Evolutionary conservation across 2,329 filamentous ascomycete species (phyloP).

Genomic region (Alternaria sp.): DNA sequence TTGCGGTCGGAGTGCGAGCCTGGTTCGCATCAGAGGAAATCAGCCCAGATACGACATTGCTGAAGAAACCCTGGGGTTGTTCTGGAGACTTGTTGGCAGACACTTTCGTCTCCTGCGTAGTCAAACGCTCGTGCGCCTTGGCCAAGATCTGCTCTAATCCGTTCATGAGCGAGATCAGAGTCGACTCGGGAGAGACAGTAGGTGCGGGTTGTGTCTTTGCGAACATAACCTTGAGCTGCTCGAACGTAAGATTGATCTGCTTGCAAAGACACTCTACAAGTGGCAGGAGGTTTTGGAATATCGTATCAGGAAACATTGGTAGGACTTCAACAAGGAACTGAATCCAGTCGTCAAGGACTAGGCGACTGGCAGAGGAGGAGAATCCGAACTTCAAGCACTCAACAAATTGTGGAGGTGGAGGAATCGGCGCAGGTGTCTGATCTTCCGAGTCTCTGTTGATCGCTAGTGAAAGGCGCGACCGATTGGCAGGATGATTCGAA

Average conservation of each 20-base stretch:
- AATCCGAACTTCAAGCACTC: conserved; percentile 84
- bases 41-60: conserved; percentile 91
- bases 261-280: conserved; percentile 87
- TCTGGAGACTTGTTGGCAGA: conserved; percentile 78
- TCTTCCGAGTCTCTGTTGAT: conserved; percentile 39
- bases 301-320: conserved; percentile 80
- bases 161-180: conserved; percentile 84
- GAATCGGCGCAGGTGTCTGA: conserved; percentile 40
- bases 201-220: conserved; percentile 38
- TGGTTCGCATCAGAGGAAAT: conserved; percentile 80
- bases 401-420: conserved; percentile 74
- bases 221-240: conserved; percentile 71
- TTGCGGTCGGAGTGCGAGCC: conserved; percentile 83
- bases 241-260: conserved; percentile 76
- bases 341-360: conserved; percentile 90
- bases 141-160: conserved; percentile 91
- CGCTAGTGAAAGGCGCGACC: conserved; percentile 39
- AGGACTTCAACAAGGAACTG: conserved; percentile 82
- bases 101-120: conserved; percentile 74
- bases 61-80: conserved; percentile 86
- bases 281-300: conserved; percentile 90
- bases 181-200: conserved; percentile 66
- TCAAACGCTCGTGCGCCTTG: conserved; percentile 80
- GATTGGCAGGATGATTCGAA: conserved; percentile 26
- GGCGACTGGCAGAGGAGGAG: conserved; percentile 72